Conservation (phyloP, 148 eudicot species). For the Rhododendron williamsianum region DNA sequence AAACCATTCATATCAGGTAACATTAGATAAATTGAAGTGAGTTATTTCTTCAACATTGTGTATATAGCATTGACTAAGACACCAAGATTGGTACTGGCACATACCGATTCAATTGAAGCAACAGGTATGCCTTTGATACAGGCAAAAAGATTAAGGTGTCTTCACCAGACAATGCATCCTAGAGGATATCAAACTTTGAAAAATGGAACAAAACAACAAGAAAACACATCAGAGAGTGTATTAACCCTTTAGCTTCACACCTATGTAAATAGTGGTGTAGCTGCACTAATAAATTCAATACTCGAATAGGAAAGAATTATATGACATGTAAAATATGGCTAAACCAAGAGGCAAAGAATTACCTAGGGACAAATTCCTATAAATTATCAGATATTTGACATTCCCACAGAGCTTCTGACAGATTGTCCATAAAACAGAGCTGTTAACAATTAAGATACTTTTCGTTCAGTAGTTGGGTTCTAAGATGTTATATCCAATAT, state of each 20-base stretch:
- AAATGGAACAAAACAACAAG: background rate
- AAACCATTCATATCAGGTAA: too few species aligned
- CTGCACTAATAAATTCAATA: too few species aligned
- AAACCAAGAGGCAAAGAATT: background rate
- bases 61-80: too few species aligned
- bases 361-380: slow-evolving; percentile 96
- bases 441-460: slow-evolving; percentile 16
- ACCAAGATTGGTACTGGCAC: background rate
- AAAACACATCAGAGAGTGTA: too few species aligned
- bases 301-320: too few species aligned
- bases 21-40: too few species aligned
- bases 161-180: slow-evolving; percentile 73
- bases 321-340: too few species aligned
- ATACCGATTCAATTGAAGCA: slow-evolving; percentile 46
- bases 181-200: slow-evolving; percentile 70
- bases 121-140: slow-evolving; percentile 69
- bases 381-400: slow-evolving; percentile 67
- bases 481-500: too few species aligned
- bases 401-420: slow-evolving; percentile 58
- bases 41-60: too few species aligned
- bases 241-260: too few species aligned
- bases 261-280: too few species aligned
- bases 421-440: slow-evolving; percentile 67
- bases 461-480: too few species aligned
- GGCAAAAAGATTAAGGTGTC: slow-evolving; percentile 83